Evolutionary conservation across 139 green algal species (phyloP).

Genomic region (Micractinium sp.): DNA sequence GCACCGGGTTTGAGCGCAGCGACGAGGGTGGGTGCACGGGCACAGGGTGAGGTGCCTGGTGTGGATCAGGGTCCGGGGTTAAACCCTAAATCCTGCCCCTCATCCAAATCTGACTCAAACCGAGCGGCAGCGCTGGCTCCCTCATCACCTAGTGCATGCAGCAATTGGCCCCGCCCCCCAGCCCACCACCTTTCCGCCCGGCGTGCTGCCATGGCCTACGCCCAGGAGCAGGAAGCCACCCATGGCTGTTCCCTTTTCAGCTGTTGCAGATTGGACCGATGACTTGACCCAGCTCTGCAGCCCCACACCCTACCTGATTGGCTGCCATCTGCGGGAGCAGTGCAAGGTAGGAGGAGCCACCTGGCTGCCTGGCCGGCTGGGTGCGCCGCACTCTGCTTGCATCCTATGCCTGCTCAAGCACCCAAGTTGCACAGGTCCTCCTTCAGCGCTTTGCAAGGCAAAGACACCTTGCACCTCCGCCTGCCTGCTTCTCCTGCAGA

Average conservation of each 20-base stretch:
- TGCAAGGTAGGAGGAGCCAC: constrained; percentile 1
- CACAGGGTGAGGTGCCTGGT: not conserved
- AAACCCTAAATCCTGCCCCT: not conserved
- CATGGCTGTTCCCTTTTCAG: not conserved
- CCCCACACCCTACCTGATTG: constrained; percentile 13
- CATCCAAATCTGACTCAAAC: not conserved
- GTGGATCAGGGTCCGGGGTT: no score
- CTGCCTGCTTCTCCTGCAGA: not conserved
- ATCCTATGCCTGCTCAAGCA: not conserved
- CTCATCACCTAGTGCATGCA: not conserved
- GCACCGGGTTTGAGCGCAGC: not conserved
- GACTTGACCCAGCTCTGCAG: constrained; percentile 17
- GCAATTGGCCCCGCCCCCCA: not conserved
- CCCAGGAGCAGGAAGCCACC: not conserved
- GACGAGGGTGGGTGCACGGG: not conserved
- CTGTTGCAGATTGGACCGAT: constrained; percentile 4
- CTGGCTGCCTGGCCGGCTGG: not conserved
- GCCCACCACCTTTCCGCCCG: not conserved
- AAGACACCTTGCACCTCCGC: not conserved
- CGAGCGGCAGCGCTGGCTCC: no score
- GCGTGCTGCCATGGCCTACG: not conserved
- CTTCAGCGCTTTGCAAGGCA: not conserved
- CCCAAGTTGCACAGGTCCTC: not conserved
- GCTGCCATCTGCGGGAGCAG: constrained; percentile 13
- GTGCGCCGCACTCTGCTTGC: not conserved